These are phyloP conservation scores for Spathaspora gorwiae DNA, from an alignment of 805 yeast species.

Conservation along the genomic window DNA sequence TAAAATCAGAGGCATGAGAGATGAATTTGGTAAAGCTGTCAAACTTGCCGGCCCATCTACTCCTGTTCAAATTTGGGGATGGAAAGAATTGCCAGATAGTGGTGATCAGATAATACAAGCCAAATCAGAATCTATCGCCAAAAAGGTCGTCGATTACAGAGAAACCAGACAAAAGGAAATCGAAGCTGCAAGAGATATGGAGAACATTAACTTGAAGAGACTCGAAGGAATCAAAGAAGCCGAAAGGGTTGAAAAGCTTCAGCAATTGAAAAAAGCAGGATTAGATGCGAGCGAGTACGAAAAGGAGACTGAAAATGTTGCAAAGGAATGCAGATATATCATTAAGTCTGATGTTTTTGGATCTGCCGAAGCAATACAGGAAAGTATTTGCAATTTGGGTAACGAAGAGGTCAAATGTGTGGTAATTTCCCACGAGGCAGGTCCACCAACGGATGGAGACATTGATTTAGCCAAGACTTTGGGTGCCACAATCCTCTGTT, in stretches of 20 bases:
- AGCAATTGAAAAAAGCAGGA: constrained; percentile 59
- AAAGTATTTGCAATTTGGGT: constrained; percentile 77
- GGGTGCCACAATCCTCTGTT: constrained; percentile 69
- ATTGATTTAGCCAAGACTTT: constrained; percentile 37
- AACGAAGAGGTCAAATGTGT: constrained; percentile 74
- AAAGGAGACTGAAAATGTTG: constrained; percentile 20
- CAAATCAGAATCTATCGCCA: constrained; percentile 66
- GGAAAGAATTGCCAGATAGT: constrained; percentile 90
- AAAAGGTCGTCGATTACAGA: constrained; percentile 67
- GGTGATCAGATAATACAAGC: constrained; percentile 84
- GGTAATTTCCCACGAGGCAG: constrained; percentile 75
- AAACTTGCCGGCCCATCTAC: constrained; percentile 77
- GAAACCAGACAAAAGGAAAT: constrained; percentile 46
- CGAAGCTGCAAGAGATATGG: constrained; percentile 62
- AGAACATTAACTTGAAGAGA: constrained; percentile 64
- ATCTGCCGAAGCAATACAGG: constrained; percentile 87
- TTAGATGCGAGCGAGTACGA: constrained; percentile 46
- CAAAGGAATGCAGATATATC: constrained; percentile 49
- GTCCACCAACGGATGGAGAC: constrained; percentile 55
- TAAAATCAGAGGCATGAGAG: constrained; percentile 71
- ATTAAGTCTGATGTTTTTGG: constrained; percentile 92
- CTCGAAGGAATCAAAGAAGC: constrained; percentile 49
- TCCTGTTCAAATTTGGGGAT: constrained; percentile 88
- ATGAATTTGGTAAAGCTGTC: constrained; percentile 63
- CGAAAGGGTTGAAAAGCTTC: constrained; percentile 48